Percentiles rank a stretch among this genome's conserved stretches.
These are phyloP conservation scores for Claviceps cyperi DNA, from an alignment of 2,329 filamentous ascomycete species.

Conservation along the genomic window DNA sequence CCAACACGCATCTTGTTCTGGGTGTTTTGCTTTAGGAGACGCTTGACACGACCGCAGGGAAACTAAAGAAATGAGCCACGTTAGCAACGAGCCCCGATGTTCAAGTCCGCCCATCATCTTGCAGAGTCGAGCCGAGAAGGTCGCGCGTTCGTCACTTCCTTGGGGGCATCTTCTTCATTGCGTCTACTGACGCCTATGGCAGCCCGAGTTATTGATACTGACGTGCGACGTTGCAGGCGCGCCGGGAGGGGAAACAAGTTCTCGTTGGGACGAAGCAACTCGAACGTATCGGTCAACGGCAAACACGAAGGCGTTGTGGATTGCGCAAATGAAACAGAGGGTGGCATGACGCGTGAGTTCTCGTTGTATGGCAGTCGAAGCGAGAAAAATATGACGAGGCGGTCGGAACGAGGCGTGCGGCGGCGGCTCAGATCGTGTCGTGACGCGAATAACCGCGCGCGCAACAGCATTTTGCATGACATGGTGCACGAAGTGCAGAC, in stretches of 20 bases:
- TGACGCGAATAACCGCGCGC: constrained; percentile 9
- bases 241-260: not conserved
- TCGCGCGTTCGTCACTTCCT: not conserved
- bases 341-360: not conserved
- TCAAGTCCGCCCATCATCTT: not conserved
- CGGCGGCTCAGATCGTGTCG: not conserved
- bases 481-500: not conserved
- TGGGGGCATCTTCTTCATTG: not conserved
- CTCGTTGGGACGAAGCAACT: not conserved
- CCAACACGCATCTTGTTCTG: constrained; percentile 99
- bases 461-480: constrained; percentile 2
- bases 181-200: too few relatives aligned
- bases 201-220: not conserved
- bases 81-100: not conserved
- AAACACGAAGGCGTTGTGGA: not conserved
- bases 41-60: constrained; percentile 98
- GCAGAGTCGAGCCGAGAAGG: not conserved
- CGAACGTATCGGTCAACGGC: not conserved
- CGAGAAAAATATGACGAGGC: not conserved
- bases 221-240: not conserved
- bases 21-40: constrained; percentile 97
- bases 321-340: not conserved
- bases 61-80: constrained; percentile 43
- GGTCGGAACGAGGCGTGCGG: not conserved
- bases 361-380: not conserved